A percentile compares a stretch with the other conserved stretches of the same genome.
Conservation (phyloP, 1,139 yeast species). For the Blastobotrys proliferans region DNA sequence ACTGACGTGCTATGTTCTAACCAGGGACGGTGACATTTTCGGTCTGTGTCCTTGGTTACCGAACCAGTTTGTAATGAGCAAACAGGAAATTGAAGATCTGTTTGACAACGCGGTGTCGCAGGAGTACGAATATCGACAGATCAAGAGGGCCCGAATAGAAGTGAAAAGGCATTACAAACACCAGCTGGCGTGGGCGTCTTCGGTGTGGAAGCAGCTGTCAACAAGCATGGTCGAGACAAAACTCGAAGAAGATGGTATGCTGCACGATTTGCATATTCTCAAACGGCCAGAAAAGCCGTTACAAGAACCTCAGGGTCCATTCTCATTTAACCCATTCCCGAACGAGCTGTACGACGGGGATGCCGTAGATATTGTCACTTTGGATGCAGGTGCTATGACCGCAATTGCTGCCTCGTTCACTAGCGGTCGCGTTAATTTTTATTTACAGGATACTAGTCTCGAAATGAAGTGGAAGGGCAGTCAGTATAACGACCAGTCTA, state of each 20-base stretch:
- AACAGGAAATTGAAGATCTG: conserved; percentile 35
- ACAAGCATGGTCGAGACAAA: conserved; percentile 22
- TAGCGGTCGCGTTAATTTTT: conserved; percentile 28
- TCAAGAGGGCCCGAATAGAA: conserved; percentile 7
- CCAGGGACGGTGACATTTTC: conserved; percentile 52
- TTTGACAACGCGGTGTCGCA: conserved; percentile 42
- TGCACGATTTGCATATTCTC: conserved; percentile 22
- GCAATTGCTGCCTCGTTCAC: conserved; percentile 24
- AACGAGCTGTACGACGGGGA: conserved; percentile 43
- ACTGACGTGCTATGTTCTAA: conserved; percentile 46
- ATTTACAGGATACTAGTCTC: conserved; percentile 26
- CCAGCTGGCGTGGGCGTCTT: conserved; percentile 29
- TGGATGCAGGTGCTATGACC: conserved; percentile 32
- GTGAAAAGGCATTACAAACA: conserved; percentile 21
- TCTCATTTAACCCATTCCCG: conserved; percentile 49
- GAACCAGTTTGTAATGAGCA: conserved; percentile 35
- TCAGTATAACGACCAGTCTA: not conserved
- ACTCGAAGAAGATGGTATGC: conserved; percentile 18
- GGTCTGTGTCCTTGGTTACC: conserved; percentile 57
- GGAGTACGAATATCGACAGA: conserved; percentile 23
- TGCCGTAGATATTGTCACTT: conserved; percentile 35
- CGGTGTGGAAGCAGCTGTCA: conserved; percentile 26
- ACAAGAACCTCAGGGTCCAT: conserved; percentile 47
- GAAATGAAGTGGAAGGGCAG: conserved; percentile 24
- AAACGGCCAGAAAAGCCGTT: conserved; percentile 21